phyloP scores from a whole-genome alignment of 257 asterid species.

The Solanum corneliomulleri region DNA sequence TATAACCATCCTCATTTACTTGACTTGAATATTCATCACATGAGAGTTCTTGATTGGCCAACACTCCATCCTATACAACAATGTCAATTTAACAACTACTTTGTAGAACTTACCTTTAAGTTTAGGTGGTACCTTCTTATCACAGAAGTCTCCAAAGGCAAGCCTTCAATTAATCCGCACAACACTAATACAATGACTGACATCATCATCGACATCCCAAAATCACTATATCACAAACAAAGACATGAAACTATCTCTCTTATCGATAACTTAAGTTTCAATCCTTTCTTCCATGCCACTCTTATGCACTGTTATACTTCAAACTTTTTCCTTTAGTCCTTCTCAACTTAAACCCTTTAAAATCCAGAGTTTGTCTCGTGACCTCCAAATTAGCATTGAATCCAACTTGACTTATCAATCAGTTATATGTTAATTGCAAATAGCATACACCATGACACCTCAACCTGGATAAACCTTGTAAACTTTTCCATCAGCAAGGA shows the following conservation, averaged over 20 bases:
- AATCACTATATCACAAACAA: background rate
- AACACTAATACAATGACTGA: background rate
- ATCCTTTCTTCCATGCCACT: background rate
- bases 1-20: background rate
- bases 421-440: too few relatives aligned
- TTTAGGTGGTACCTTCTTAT: background rate
- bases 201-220: too few relatives aligned
- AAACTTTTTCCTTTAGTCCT: background rate
- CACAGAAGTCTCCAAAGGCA: background rate
- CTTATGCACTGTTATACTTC: background rate
- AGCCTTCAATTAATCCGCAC: background rate
- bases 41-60: background rate
- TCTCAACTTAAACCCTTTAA: background rate
- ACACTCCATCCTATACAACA: background rate
- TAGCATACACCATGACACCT: background rate
- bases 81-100: background rate
- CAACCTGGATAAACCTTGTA: background rate
- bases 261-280: background rate
- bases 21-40: background rate
- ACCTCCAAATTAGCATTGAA: background rate
- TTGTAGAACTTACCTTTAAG: background rate
- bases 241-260: background rate
- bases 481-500: background rate
- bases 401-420: background rate
- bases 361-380: background rate